These are phyloP conservation scores for Halophytophthora batemanensis DNA, from an alignment of 352 stramenopile genomes.

Conservation along the genomic window DNA sequence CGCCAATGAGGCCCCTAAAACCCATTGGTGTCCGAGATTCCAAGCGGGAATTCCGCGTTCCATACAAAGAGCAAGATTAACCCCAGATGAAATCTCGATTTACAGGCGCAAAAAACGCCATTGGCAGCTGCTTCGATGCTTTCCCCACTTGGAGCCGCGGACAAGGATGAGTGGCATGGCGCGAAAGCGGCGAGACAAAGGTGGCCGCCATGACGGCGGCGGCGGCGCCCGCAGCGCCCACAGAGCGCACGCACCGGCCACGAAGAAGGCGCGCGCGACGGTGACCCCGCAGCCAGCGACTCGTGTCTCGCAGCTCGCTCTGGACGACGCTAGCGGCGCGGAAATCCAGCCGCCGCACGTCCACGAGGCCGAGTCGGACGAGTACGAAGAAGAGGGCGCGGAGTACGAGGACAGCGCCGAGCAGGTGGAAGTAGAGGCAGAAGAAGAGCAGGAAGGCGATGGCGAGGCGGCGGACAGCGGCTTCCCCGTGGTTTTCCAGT, in stretches of 20 bases:
- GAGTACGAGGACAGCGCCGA: constrained; percentile 11
- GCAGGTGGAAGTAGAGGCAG: constrained; percentile 16
- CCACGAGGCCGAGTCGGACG: constrained; percentile 27
- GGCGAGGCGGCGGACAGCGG: constrained; percentile 49
- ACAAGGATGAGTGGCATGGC: constrained; percentile 47
- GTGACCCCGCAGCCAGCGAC: constrained; percentile 16
- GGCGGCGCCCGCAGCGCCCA: constrained; percentile 21
- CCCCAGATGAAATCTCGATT: too few species aligned
- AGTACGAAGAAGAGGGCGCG: constrained; percentile 33
- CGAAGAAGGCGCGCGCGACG: constrained; percentile 28
- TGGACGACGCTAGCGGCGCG: constrained; percentile 2
- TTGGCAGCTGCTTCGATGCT: too few species aligned
- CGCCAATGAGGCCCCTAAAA: too few species aligned
- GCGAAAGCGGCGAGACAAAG: constrained; percentile 56
- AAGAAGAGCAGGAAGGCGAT: constrained; percentile 32
- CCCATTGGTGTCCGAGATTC: neutral
- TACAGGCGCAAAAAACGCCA: too few species aligned
- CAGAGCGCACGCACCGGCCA: constrained; percentile 20
- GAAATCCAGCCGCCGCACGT: constrained; percentile 11
- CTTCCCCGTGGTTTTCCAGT: constrained; percentile 81
- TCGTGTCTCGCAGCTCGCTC: constrained; percentile 1
- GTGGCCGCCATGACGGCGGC: constrained; percentile 14
- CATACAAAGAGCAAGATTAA: neutral
- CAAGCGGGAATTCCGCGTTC: neutral
- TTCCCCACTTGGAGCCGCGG: too few species aligned